These are phyloP conservation scores for Fusarium sp. DNA, from an alignment of 2,329 filamentous ascomycete genomes.

Conservation along the genomic window DNA sequence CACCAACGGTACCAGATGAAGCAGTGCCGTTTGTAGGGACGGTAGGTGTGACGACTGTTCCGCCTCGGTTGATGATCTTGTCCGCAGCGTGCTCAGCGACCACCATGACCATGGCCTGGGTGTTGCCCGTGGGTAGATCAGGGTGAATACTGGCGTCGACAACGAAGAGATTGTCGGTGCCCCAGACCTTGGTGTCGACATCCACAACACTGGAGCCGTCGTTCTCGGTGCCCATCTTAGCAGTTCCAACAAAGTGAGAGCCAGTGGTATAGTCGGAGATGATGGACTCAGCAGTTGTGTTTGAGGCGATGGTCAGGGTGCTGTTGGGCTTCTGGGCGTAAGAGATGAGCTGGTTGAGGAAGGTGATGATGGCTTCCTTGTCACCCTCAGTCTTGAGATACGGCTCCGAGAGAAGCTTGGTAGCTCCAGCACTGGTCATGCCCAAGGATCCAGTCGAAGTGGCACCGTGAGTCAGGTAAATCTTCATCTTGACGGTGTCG, in stretches of 20 bases:
- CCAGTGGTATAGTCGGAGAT: constrained; percentile 64
- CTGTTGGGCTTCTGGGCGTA: constrained; percentile 70
- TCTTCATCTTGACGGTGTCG: constrained; percentile 58
- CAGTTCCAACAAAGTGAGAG: constrained; percentile 68
- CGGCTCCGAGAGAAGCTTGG: constrained; percentile 54
- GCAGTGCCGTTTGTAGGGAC: constrained; percentile 13
- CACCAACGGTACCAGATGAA: not conserved
- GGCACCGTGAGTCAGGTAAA: constrained; percentile 64
- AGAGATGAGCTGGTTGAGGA: constrained; percentile 72
- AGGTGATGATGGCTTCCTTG: constrained; percentile 58
- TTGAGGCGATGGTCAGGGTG: constrained; percentile 62
- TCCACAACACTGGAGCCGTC: constrained; percentile 72
- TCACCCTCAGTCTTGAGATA: constrained; percentile 49
- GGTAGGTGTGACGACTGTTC: constrained; percentile 8
- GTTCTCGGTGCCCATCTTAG: constrained; percentile 69
- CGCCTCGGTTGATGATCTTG: constrained; percentile 30
- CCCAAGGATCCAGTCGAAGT: constrained; percentile 59
- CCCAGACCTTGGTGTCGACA: constrained; percentile 71
- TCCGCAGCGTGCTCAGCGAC: constrained; percentile 70
- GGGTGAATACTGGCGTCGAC: constrained; percentile 78
- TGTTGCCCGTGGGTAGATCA: constrained; percentile 76
- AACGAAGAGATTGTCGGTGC: constrained; percentile 75
- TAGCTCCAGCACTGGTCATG: constrained; percentile 54
- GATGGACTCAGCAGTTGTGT: constrained; percentile 61
- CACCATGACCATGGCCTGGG: constrained; percentile 72